These are phyloP conservation scores for Aspergillus glaucus DNA, from an alignment of 2,329 filamentous ascomycete genomes.

Conservation along the genomic window DNA sequence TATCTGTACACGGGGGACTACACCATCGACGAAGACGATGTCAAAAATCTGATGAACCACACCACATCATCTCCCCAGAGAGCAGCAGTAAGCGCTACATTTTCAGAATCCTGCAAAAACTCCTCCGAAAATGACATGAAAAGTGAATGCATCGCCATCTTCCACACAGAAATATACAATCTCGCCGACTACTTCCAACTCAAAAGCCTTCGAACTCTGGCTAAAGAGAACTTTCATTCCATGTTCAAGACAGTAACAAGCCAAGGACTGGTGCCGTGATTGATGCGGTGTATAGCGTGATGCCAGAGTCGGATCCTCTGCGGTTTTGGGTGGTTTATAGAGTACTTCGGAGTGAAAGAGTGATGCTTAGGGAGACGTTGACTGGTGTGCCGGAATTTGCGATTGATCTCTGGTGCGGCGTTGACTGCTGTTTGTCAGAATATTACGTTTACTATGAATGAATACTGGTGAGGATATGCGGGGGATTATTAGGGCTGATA, in stretches of 20 bases:
- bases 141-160: not conserved
- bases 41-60: not conserved
- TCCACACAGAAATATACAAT: not conserved
- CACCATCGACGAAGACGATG: not conserved
- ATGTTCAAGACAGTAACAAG: not conserved
- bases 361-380: not conserved
- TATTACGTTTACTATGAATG: too few relatives aligned
- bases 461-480: not conserved
- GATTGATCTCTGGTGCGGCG: not conserved
- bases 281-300: not conserved
- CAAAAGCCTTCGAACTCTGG: not conserved
- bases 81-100: too few relatives aligned
- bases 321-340: not conserved
- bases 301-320: not conserved
- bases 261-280: not conserved
- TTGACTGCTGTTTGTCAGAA: not conserved
- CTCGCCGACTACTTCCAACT: not conserved
- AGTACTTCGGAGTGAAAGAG: too few relatives aligned
- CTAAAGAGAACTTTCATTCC: not conserved
- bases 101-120: too few relatives aligned
- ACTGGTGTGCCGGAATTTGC: not conserved
- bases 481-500: not conserved
- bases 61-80: not conserved
- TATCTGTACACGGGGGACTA: not conserved
- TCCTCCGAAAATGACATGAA: not conserved